Percentiles rank a stretch among this genome's conserved stretches.
These are phyloP conservation scores for Trypanosoma scelopori DNA, from an alignment of 208 protist genomes.

Conservation along the genomic window DNA sequence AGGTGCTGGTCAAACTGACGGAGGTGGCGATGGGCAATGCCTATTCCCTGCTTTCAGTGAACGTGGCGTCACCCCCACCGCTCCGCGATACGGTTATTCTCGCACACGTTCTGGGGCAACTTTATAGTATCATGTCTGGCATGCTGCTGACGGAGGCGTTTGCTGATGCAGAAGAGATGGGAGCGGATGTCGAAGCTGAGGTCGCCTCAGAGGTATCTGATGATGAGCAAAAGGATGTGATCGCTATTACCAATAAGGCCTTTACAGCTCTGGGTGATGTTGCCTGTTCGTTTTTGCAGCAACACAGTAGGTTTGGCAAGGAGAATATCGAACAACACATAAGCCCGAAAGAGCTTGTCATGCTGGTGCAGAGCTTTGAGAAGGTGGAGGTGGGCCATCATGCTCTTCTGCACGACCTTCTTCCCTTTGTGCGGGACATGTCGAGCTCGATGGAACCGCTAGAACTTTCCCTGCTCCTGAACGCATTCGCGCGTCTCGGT, in stretches of 20 bases:
- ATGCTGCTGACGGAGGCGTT: neutral
- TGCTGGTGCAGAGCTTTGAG: slow-evolving; percentile 82
- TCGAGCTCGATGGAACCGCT: slow-evolving; percentile 53
- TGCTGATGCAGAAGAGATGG: neutral
- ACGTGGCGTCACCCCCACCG: neutral
- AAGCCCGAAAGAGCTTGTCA: slow-evolving; percentile 64
- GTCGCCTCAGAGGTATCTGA: slow-evolving; percentile 1
- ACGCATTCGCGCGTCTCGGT: slow-evolving; percentile 56
- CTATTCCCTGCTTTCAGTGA: neutral
- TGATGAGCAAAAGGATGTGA: slow-evolving; percentile 10
- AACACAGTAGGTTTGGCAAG: neutral
- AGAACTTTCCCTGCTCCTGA: slow-evolving; percentile 74
- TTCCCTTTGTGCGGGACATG: slow-evolving; percentile 48
- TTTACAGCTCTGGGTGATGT: slow-evolving; percentile 32
- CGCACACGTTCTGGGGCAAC: slow-evolving; percentile 27
- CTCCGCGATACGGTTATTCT: slow-evolving; percentile 23
- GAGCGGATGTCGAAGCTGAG: slow-evolving; percentile 5
- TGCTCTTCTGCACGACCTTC: slow-evolving; percentile 55
- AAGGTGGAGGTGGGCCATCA: slow-evolving; percentile 33
- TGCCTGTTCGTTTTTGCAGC: slow-evolving; percentile 25
- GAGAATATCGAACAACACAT: slow-evolving; percentile 8
- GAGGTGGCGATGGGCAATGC: slow-evolving; percentile 25
- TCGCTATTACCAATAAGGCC: slow-evolving; percentile 12
- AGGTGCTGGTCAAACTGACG: slow-evolving; percentile 18
- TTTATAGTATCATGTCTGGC: slow-evolving; percentile 8